Evolutionary conservation across 2,329 filamentous ascomycete genomes (phyloP), one percentile per base, ranked within the genome.

Genomic region (Colletotrichum zoysiae): DNA sequence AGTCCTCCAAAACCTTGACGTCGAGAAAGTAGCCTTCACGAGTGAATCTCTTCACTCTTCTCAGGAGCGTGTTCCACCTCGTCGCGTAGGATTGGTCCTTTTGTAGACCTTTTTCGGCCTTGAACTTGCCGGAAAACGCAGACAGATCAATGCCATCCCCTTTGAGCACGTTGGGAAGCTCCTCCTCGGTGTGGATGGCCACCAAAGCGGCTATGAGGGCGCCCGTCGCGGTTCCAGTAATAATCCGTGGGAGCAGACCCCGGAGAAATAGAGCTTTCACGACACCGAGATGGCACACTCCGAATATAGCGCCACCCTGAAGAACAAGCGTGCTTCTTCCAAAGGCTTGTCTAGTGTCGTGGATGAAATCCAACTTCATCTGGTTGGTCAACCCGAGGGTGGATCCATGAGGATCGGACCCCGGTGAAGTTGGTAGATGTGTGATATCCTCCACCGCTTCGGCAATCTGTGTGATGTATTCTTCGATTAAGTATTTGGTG

Each of bases 291-390:
- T 98, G 95, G 77, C 94, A 97, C 12, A 97, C 83, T 2, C 95
- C 95, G 77, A 98, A 97, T 70, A 97, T 95, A 53, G 94, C 93
- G 18, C 95, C 95, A 59, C 95, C 95, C 79, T 98, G 95, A 1
- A 98, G 82, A 5, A 98, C 92, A 33, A 98, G 86, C 0, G 93
- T 95, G 67, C 92, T 96, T 74, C 95, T 88, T 12, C 95, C 95
- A 82, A 97, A 97, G 0, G 94, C 93, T 79, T 96, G 94, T 14
- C 95, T 88, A 12, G 94, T 94, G 81, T 97, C 94, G 77, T 96
- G 93, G 64, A 97, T 86, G 68, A 97, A 89, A 81, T 97, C 93
- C 67, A 97, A 85, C 83, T 97, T 97, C 70, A 90, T 90, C 82
- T 95, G 92, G 48, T 90, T 91, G 20, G 90, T 92, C 75, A 94